Evolutionary conservation across 169 alveolate genomes (phyloP), one percentile per base, ranked within the genome.

Genomic region (Plasmodium knowlesi): DNA sequence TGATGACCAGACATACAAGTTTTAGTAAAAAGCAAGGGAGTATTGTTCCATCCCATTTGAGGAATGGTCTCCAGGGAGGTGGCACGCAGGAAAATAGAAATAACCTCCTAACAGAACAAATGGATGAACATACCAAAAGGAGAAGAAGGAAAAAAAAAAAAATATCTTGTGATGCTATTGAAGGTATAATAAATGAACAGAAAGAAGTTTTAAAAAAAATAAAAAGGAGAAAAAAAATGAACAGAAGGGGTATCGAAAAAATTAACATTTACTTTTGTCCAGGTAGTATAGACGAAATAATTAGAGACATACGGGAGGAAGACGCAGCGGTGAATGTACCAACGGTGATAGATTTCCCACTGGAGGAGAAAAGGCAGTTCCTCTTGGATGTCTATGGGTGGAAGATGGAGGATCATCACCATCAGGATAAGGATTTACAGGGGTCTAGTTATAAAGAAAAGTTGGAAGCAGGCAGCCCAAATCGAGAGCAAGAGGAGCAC

Each of bases 221-320:
- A 0, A 61, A 61, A 61, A 30, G 28, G 16, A 19, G 39, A 34
- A 43, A 43, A 32, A 28, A 37, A 43, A 76, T n/a, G 46, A 25
- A 43, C 2, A 79, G 30, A 46, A 80, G 41, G 10, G 70, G 25
- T 22, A n/a, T 70, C 39, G 50, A 54, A 1, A 50, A 57, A 54
- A 32, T 82, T 82, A 28, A 14, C 9, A 82, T 82, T 8, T 82
- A 82, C 57, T 82, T 82, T 82, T 53, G 39, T 57, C 80, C 57
- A 19, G 90, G 90, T 32, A 50, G 34, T 82, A 30, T 28, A 3
- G 39, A 82, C 9, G 90, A 82, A 43, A 39, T 82, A 0, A 22
- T 82, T 28, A 32, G 41, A 16, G 90, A 82, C 3, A 32, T 82
- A 30, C 39, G 90, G 70, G 90, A 82, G 41, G 90, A 82, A 57